Percentiles rank a stretch among this genome's conserved stretches.
Conservation (phyloP, 129 eudicot species). For the Mikania micrantha region DNA sequence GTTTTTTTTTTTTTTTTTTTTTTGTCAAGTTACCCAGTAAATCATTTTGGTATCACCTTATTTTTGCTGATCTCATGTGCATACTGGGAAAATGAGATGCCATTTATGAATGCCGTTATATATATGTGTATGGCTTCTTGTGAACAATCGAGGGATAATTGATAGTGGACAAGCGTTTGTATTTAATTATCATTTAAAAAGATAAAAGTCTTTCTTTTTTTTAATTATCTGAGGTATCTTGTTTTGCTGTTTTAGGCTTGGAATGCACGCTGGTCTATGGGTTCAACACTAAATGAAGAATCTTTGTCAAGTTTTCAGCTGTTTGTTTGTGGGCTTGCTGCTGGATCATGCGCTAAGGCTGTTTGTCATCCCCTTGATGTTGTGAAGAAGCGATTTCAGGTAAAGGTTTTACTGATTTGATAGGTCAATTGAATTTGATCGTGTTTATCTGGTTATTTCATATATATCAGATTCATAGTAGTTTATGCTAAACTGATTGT, state of each 20-base stretch:
- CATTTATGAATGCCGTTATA: background rate
- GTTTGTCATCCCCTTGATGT: conserved; percentile 98
- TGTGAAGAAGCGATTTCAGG: conserved; percentile 97
- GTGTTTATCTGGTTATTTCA: background rate
- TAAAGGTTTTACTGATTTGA: conserved; percentile 9
- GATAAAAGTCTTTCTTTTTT: background rate
- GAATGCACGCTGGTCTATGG: conserved; percentile 37
- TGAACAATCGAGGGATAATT: background rate
- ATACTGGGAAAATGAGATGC: too few relatives aligned
- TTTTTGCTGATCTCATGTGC: too few relatives aligned
- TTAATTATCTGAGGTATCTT: background rate
- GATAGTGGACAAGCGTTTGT: background rate
- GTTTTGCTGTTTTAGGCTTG: conserved; percentile 37
- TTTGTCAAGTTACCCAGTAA: background rate
- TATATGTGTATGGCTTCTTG: background rate
- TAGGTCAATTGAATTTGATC: background rate
- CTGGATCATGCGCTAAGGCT: conserved; percentile 84
- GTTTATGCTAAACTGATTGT: background rate
- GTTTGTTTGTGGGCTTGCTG: conserved; percentile 79
- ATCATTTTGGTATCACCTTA: background rate
- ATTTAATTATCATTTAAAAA: background rate
- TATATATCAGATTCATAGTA: background rate
- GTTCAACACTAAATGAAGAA: conserved; percentile 25
- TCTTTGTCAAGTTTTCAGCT: conserved; percentile 78
- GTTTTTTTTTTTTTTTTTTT: too few relatives aligned